Evolutionary conservation across 768 basidiomycete genomes (phyloP).

Genomic region (Mycena albidolilacea): DNA sequence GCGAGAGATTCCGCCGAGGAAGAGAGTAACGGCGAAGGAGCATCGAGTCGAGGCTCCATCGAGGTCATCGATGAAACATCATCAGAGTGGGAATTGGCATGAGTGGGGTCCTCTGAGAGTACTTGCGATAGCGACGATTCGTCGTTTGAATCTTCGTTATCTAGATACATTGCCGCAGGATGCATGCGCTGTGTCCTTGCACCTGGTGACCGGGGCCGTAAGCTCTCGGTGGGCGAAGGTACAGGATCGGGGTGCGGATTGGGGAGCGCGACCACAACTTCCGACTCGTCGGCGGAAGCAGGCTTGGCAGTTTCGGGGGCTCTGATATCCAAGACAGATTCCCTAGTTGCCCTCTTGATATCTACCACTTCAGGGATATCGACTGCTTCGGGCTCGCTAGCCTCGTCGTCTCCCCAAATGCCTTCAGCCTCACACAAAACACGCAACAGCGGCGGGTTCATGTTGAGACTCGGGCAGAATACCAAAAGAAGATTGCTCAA

Average conservation of each 20-base stretch:
- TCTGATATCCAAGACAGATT: conserved; percentile 50
- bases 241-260: conserved; percentile 5
- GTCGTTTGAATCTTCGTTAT: conserved; percentile 26
- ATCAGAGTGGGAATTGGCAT: conserved; percentile 18
- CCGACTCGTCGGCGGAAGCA: conserved; percentile 3
- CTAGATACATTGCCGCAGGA: conserved; percentile 34
- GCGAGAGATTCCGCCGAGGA: conserved; percentile 41
- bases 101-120: conserved; percentile 26
- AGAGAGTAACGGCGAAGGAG: conserved; percentile 41
- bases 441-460: conserved; percentile 81
- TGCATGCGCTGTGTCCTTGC: conserved; percentile 35
- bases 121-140: conserved; percentile 35
- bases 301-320: conserved; percentile 38
- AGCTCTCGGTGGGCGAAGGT: conserved; percentile 13
- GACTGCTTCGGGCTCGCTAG: conserved; percentile 39
- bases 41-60: conserved; percentile 33
- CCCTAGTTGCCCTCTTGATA: conserved; percentile 33
- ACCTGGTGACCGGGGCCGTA: conserved; percentile 34
- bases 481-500: conserved; percentile 90
- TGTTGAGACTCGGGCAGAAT: conserved; percentile 88
- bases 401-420: conserved; percentile 69
- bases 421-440: conserved; percentile 79
- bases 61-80: conserved; percentile 38
- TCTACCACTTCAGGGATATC: conserved; percentile 40
- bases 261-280: background rate